A percentile compares a stretch with the other conserved stretches of the same genome.
These are phyloP conservation scores for Kockovaella imperatae DNA, from an alignment of 768 basidiomycete genomes.

Conservation along the genomic window DNA sequence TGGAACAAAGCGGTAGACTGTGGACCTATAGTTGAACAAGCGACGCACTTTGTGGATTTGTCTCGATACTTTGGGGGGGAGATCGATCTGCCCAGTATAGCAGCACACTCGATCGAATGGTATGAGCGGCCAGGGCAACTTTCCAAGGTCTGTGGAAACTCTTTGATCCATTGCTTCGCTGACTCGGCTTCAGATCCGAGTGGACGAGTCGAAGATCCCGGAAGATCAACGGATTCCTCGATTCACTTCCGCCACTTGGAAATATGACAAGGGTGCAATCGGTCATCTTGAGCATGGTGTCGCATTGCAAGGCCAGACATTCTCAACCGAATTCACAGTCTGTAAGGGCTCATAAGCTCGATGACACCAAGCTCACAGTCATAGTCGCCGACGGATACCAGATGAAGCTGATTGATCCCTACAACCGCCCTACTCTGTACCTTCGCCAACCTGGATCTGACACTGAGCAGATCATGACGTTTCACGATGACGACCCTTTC, in stretches of 20 bases:
- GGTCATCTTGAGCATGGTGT: conserved; percentile 80
- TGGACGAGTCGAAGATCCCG: conserved; percentile 74
- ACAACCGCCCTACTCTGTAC: conserved; percentile 75
- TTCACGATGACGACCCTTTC: conserved; percentile 31
- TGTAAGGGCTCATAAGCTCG: conserved; percentile 58
- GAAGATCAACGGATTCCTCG: conserved; percentile 85
- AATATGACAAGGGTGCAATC: conserved; percentile 87
- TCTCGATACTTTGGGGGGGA: conserved; percentile 93
- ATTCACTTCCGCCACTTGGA: conserved; percentile 87
- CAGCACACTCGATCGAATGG: conserved; percentile 77
- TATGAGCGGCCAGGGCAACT: conserved; percentile 76
- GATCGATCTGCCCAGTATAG: conserved; percentile 58
- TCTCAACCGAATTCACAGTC: background rate
- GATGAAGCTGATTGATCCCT: conserved; percentile 10
- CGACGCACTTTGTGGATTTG: conserved; percentile 54
- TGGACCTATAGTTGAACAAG: conserved; percentile 33
- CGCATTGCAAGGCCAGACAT: conserved; percentile 66
- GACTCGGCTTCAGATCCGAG: conserved; percentile 24
- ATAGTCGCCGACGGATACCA: conserved; percentile 84
- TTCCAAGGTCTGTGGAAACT: conserved; percentile 55
- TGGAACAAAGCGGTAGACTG: conserved; percentile 32
- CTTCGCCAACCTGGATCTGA: conserved; percentile 64
- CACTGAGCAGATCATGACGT: conserved; percentile 11
- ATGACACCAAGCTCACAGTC: conserved; percentile 49
- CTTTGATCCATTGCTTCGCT: background rate